phyloP scores from a whole-genome alignment of 768 basidiomycete species.

The Tulasnella sp. region DNA sequence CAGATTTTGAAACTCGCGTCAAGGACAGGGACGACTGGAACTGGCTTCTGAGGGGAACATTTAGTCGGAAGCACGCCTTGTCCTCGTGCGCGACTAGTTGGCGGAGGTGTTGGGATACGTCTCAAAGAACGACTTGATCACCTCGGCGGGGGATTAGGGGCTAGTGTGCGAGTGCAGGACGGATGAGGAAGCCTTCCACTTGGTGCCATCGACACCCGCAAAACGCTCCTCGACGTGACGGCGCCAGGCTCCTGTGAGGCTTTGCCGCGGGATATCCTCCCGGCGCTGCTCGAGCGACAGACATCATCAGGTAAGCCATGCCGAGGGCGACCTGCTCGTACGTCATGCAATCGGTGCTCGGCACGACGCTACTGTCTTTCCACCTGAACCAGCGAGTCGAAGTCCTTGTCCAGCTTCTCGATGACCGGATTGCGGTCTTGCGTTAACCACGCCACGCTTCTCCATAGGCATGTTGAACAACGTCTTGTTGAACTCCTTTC shows the following conservation, averaged over 20 bases:
- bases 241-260: slow-evolving; percentile 93
- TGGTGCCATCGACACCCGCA: slow-evolving; percentile 66
- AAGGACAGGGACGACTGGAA: slow-evolving; percentile 90
- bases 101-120: slow-evolving; percentile 69
- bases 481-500: slow-evolving; percentile 96
- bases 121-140: too few species aligned
- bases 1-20: slow-evolving; percentile 94
- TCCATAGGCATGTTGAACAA: slow-evolving; percentile 94
- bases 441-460: slow-evolving; percentile 85
- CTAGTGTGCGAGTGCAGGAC: slow-evolving; percentile 70
- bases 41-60: slow-evolving; percentile 94
- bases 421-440: slow-evolving; percentile 65
- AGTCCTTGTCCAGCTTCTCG: slow-evolving; percentile 81
- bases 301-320: slow-evolving; percentile 92
- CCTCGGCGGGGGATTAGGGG: slow-evolving; percentile 65
- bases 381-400: slow-evolving; percentile 97
- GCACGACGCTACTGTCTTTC: slow-evolving; percentile 86
- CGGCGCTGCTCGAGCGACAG: slow-evolving; percentile 85
- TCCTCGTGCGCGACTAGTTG: slow-evolving; percentile 93
- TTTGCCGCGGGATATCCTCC: slow-evolving; percentile 84
- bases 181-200: slow-evolving; percentile 68
- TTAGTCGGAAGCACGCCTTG: slow-evolving; percentile 91
- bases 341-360: slow-evolving; percentile 99
- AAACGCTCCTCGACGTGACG: slow-evolving; percentile 92
- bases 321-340: slow-evolving; percentile 89